Evolutionary conservation across 2,329 filamentous ascomycete species (phyloP), one percentile per base, ranked within the genome.

Genomic region (Ceratocystis diversiconidia): DNA sequence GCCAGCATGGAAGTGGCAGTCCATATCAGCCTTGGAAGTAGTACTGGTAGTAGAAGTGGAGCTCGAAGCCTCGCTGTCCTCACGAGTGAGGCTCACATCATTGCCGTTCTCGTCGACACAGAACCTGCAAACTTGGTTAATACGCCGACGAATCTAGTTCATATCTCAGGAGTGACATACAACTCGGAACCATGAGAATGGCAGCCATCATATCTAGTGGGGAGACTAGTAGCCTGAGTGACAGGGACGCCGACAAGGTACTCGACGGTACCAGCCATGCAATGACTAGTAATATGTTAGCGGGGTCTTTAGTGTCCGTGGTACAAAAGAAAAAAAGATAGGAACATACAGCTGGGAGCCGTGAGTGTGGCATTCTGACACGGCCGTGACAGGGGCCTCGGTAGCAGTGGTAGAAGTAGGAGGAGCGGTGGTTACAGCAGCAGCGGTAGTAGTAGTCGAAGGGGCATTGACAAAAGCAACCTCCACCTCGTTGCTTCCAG

Each of bases 1-100:
- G 46, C 87, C 87, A 8, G 86, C 86, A 70, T 91, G 87, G 73
- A 87, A 89, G 71, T 91, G 88, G 70, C 86, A 90, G 70, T 82
- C 78, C 69, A 78, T 67, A 63, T 57, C 67, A 64, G 50, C 70
- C 65, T n/a, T 63, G 62, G 10, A 71, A 68, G 19, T 10, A 25
- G 44, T 28, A 2, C n/a, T n/a, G 15, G 15, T 10, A 30, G 60
- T 61, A 17, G 30, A 17, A 25, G 32, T 63, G 19, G 61, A 19
- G 46, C 41, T 28, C 5, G 61, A 48, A 7, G 67, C 70, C 28
- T 75, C 73, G 1, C 80, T 69, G 7, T 22, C 52, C 43, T 66
- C 59, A 12, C 64, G 6, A 4, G 30, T 57, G 15, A 87, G 75
- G 63, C 82, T 70, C n/a, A 88, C 82, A 62, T 89, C 85, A 28